Percentiles rank a stretch among this genome's conserved stretches.
These are phyloP conservation scores for Mycena amicta DNA, from an alignment of 768 basidiomycete species.

Conservation along the genomic window DNA sequence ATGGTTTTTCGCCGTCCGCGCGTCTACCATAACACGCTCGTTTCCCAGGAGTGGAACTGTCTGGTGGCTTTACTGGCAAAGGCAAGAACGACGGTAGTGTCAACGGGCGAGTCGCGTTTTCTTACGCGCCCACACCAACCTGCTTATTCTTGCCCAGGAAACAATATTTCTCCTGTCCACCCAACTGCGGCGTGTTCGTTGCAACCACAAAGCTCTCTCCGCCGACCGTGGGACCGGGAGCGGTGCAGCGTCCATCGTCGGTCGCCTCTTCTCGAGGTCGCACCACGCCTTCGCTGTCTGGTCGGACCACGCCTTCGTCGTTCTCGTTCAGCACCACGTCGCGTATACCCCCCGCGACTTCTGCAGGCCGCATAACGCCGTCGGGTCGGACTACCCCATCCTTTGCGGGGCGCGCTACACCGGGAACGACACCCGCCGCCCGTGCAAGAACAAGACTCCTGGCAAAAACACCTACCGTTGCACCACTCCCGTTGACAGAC, in stretches of 20 bases:
- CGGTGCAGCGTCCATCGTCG: slow-evolving; percentile 66
- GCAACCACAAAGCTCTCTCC: slow-evolving; percentile 78
- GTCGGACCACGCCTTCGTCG: slow-evolving; percentile 25
- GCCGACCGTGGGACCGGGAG: slow-evolving; percentile 64
- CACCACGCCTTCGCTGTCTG: slow-evolving; percentile 51
- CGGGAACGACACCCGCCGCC: slow-evolving; percentile 40
- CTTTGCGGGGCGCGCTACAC: slow-evolving; percentile 39
- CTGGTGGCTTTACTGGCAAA: slow-evolving; percentile 82
- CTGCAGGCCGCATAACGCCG: slow-evolving; percentile 55
- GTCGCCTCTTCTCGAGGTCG: slow-evolving; percentile 74
- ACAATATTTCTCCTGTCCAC: slow-evolving; percentile 84
- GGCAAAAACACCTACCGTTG: slow-evolving; percentile 35
- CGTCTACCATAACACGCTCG: background rate
- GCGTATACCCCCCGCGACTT: slow-evolving; percentile 36
- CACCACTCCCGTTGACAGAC: slow-evolving; percentile 36
- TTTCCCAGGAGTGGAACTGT: slow-evolving; percentile 74
- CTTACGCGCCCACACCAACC: slow-evolving; percentile 10
- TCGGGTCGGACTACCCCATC: slow-evolving; percentile 21
- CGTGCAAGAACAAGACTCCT: slow-evolving; percentile 30
- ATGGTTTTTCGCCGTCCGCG: background rate
- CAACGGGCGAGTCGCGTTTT: slow-evolving; percentile 64
- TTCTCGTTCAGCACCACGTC: slow-evolving; percentile 10
- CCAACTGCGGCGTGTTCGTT: slow-evolving; percentile 90
- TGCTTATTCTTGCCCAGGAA: slow-evolving; percentile 46
- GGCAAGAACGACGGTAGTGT: slow-evolving; percentile 96